Base-by-base conservation (phyloP, 768 basidiomycete genomes). In the Mycena venus region DNA sequence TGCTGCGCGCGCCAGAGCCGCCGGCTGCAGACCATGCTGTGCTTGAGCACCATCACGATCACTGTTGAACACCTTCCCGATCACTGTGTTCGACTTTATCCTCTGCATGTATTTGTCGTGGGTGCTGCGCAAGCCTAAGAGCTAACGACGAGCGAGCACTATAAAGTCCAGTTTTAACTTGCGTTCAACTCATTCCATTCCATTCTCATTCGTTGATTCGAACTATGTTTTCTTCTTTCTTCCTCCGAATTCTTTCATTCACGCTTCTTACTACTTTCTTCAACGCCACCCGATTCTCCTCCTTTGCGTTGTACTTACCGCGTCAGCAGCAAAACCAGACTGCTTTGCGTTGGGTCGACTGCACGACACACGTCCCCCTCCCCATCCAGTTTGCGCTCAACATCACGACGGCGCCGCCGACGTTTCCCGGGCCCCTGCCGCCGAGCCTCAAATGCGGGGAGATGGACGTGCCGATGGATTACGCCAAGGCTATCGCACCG, bases 391-490 rank as follows among this genome's bases (percentile, higher is more conserved):
- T 8, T 10, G 58, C 58, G 2, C 36, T 60, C 36, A 60, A 60
- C n/a, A 60, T 60, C 58, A 60, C 58, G 34, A n/a, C n/a, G n/a
- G n/a, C n/a, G n/a, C n/a, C n/a, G n/a, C n/a, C n/a, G n/a, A 60
- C 58, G 11, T 60, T 60, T 36, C 15, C 36, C 14, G 25, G 58
- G 4, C 34, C 58, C 1, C 58, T 60, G 5, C 58, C 58, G 10
- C 23, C 58, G 36, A 60, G 36, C 23, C 58, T 60, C 58, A 23
- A 38, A 21, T 60, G 58, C 36, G 58, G 58, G 19, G 74, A 74
- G 47, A 47, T 79, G 27, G 75, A 79, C 47, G 78, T 79, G n/a
- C 78, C 78, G 27, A 73, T 79, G 76, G 78, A 79, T 59, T 79
- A 77, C 34, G 3, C 72, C 2, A 64, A 77, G 51, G 74, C 78